Base-by-base conservation (phyloP, 768 basidiomycete genomes). In the Kwoniella mangroviensis region DNA sequence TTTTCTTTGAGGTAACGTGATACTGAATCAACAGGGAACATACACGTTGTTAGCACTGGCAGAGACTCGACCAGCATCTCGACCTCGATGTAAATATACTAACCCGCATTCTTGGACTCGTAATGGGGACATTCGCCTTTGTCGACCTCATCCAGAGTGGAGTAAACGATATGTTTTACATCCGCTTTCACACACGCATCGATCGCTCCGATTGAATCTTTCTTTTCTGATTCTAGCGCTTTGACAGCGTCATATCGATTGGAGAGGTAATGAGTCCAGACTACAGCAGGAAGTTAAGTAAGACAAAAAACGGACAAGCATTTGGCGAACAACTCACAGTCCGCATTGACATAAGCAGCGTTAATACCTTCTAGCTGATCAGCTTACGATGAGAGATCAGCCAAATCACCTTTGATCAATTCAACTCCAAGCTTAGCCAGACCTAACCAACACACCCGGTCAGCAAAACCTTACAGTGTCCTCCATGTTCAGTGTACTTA, bases 161-260 rank as follows among this genome's bases (percentile, higher is more conserved):
- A 61, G 45, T 61, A 61, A 17, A 61, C 42, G 24, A 61, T 61
- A 61, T 61, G 60, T 40, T 61, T 61, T 7, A 49, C 60, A n/a
- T 41, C 60, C 0, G 60, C 60, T 61, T 21, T 28, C 9, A 61
- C 60, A 43, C 60, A 61, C 1, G 60, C 60, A 19, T 61, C 60
- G 17, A 61, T 61, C 19, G 60, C 60, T 15, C 42, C 60, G 19
- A 61, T 45, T 22, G 60, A 42, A 17, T 22, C 54, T 11, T 28
- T 56, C 54, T 42, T 61, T 40, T 42, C 19, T 12, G 60, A 19
- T 26, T 49, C 28, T 40, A 15, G 34, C n/a, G 40, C 60, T 22
- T 42, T 24, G 9, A 61, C 2, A 10, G 60, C 60, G 34, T 61
- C 60, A 40, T 43, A 61, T 45, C 60, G 42, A 19, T 61, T 61